Percentiles rank a stretch among this genome's conserved stretches.
phyloP scores from a whole-genome alignment of 345 rosid species.

The Murraya paniculata region DNA sequence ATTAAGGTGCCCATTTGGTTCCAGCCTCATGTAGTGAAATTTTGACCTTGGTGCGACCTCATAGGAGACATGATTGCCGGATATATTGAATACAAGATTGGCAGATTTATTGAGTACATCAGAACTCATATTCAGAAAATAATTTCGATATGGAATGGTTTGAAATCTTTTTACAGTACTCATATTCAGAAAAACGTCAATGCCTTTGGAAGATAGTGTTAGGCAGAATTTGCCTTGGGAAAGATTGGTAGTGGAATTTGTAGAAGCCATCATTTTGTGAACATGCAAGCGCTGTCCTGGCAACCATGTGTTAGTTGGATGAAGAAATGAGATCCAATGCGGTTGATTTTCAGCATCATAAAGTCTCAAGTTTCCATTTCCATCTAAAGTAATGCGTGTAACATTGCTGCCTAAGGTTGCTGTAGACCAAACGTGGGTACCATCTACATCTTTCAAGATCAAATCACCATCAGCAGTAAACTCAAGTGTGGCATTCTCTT shows the following conservation, averaged over 20 bases:
- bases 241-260: background rate
- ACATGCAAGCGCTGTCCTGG: background rate
- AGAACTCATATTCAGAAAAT: background rate
- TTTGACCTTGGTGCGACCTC: background rate
- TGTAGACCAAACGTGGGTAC: conserved; percentile 8
- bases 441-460: conserved; percentile 13
- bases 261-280: conserved; percentile 6
- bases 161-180: background rate
- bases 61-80: background rate
- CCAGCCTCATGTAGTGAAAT: conserved; percentile 16
- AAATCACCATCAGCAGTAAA: conserved; percentile 6
- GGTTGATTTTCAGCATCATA: background rate
- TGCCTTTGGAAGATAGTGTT: background rate
- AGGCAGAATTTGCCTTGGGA: conserved; percentile 1
- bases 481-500: conserved; percentile 12
- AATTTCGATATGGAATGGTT: background rate
- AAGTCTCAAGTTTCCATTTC: conserved; percentile 14
- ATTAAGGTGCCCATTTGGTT: conserved; percentile 18
- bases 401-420: background rate
- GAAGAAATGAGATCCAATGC: conserved; percentile 1
- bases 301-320: conserved; percentile 9
- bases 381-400: background rate
- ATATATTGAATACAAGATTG: background rate
- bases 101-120: background rate
- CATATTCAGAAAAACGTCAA: conserved; percentile 3